Evolutionary conservation across 2,329 filamentous ascomycete species (phyloP).

Genomic region (Nigrograna mackinnonii): DNA sequence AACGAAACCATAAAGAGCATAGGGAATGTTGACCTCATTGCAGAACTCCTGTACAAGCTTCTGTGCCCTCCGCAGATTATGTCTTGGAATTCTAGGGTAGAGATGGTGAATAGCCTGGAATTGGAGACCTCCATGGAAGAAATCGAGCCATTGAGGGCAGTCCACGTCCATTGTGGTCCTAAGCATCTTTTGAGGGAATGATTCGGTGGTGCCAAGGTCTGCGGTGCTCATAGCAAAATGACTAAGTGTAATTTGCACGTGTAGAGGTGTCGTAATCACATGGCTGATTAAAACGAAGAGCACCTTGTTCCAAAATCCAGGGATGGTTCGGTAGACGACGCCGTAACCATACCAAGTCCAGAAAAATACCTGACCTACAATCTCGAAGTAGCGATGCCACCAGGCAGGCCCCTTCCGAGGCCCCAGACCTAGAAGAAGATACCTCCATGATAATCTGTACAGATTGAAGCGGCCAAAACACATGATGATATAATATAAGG

Average conservation of each 20-base stretch:
- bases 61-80: conserved; percentile 67
- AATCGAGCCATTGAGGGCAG: conserved; percentile 73
- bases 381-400: conserved; percentile 70
- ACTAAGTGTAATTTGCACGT: conserved; percentile 72
- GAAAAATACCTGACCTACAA: conserved; percentile 65
- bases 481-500: conserved; percentile 71
- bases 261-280: conserved; percentile 68
- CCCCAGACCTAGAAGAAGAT: conserved; percentile 60
- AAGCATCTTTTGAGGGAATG: conserved; percentile 70
- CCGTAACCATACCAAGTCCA: conserved; percentile 71
- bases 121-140: conserved; percentile 72
- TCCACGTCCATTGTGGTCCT: conserved; percentile 76
- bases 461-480: conserved; percentile 73
- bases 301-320: conserved; percentile 61
- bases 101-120: conserved; percentile 75
- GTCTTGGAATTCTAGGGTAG: conserved; percentile 69
- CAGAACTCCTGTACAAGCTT: conserved; percentile 65
- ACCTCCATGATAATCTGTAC: conserved; percentile 68
- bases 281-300: conserved; percentile 67
- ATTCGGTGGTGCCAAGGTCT: conserved; percentile 66
- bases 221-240: conserved; percentile 74
- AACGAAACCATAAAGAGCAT: conserved; percentile 63
- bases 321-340: conserved; percentile 64
- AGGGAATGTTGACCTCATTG: conserved; percentile 65
- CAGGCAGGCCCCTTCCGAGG: conserved; percentile 64